Conservation (phyloP, 179 eudicot species). For the Corrigiola litoralis region DNA sequence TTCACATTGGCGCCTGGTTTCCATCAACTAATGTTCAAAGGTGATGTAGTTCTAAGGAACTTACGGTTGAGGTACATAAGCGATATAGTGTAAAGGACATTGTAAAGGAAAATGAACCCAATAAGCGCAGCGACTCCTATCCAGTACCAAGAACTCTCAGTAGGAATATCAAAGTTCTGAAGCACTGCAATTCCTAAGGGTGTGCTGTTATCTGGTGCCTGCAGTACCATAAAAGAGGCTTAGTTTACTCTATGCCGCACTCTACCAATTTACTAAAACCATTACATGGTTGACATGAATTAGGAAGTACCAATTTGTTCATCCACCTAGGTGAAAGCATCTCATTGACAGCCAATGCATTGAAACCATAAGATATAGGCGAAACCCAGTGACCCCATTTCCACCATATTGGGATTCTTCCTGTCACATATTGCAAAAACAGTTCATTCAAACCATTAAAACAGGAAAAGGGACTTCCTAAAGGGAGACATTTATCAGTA, state of each 20-base stretch:
- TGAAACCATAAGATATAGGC: conserved; percentile 77
- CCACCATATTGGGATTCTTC: conserved; percentile 83
- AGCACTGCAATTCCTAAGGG: conserved; percentile 57
- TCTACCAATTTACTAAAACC: no score
- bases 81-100: conserved; percentile 69
- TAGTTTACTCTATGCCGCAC: no score
- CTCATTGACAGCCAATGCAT: conserved; percentile 82
- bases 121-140: conserved; percentile 79
- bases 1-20: no score
- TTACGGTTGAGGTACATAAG: conserved; percentile 80
- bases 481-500: no score
- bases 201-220: conserved; percentile 65
- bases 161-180: conserved; percentile 50
- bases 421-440: no score
- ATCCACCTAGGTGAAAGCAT: conserved; percentile 94
- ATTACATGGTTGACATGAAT: no score
- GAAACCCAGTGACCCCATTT: conserved; percentile 88
- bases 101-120: conserved; percentile 60
- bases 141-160: conserved; percentile 69
- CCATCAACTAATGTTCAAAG: no score
- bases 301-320: conserved; percentile 76
- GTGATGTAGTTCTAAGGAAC: conserved; percentile 17
- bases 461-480: no score
- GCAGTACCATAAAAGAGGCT: no score
- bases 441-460: no score